Conservation (phyloP, 2,329 filamentous ascomycete species). For the Aspergillus terreus region DNA sequence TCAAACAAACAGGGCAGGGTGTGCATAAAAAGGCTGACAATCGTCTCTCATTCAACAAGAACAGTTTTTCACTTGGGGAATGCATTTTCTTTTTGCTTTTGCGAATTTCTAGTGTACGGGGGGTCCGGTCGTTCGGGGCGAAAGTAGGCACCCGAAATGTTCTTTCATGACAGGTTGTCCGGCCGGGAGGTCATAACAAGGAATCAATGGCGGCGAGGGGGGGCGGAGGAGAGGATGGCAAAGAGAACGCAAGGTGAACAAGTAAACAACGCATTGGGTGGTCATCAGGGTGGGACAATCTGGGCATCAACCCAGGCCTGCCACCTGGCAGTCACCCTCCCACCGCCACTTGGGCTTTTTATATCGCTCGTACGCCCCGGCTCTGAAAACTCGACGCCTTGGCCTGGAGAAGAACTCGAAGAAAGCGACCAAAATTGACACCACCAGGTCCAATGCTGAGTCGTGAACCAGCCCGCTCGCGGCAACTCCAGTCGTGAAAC, state of each 20-base stretch:
- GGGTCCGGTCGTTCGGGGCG: conserved; percentile 17
- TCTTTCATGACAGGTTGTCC: conserved; percentile 5
- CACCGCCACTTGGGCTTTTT: conserved; percentile 12
- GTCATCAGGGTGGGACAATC: conserved; percentile 3
- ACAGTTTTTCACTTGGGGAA: neutral
- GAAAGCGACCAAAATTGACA: neutral
- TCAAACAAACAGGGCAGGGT: conserved; percentile 9
- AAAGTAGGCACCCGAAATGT: conserved; percentile 26
- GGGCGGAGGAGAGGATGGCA: neutral
- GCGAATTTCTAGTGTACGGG: conserved; percentile 21
- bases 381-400: neutral
- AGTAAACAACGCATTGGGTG: conserved; percentile 8
- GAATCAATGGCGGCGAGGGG: neutral
- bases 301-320: conserved; percentile 11
- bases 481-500: conserved; percentile 24
- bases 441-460: conserved; percentile 28
- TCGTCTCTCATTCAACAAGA: conserved; percentile 1
- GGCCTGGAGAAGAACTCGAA: neutral
- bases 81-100: conserved; percentile 17
- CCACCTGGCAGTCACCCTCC: conserved; percentile 10
- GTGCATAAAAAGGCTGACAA: neutral
- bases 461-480: conserved; percentile 31
- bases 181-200: conserved; percentile 1
- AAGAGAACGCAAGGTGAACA: neutral
- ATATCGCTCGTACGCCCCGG: neutral